phyloP scores from a whole-genome alignment of 1,139 yeast genomes.

The Saccharomycopsis hybrid region DNA sequence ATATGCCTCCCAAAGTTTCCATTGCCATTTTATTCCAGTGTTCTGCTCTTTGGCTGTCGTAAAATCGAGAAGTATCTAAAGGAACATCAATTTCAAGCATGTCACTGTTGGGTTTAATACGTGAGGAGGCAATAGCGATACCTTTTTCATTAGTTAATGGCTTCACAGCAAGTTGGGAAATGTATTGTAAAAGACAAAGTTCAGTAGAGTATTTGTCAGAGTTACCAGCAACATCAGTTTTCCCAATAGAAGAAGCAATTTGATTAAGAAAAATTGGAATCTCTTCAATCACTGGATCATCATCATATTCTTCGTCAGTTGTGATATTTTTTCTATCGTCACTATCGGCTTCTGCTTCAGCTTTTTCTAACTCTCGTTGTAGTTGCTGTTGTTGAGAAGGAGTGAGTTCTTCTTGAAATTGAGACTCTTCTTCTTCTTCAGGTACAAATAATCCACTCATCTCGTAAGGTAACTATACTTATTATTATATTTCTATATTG shows the following conservation, averaged over 20 bases:
- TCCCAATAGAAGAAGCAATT: constrained; percentile 21
- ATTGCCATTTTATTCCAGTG: constrained; percentile 55
- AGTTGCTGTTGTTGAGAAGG: too few relatives aligned
- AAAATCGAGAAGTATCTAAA: constrained; percentile 54
- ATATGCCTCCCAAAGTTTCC: constrained; percentile 66
- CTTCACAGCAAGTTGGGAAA: constrained; percentile 53
- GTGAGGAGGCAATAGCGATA: constrained; percentile 39
- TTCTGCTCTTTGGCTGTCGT: constrained; percentile 55
- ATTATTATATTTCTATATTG: too few relatives aligned
- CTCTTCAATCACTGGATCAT: constrained; percentile 74
- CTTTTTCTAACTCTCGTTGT: too few relatives aligned
- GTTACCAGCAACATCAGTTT: too few relatives aligned
- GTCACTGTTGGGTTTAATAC: constrained; percentile 57
- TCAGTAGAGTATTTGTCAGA: background rate
- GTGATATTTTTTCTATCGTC: too few relatives aligned
- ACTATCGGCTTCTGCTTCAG: too few relatives aligned
- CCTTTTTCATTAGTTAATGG: constrained; percentile 38
- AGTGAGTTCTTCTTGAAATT: too few relatives aligned
- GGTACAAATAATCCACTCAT: too few relatives aligned
- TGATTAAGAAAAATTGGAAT: constrained; percentile 50
- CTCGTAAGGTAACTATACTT: too few relatives aligned
- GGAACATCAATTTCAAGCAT: constrained; percentile 68
- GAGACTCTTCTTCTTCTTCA: too few relatives aligned
- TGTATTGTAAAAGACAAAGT: constrained; percentile 58
- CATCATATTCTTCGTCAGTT: constrained; percentile 29